A percentile compares a stretch with the other conserved stretches of the same genome.
These are phyloP conservation scores for Hymenotorrendiella dingleyae DNA, from an alignment of 2,329 filamentous ascomycete species.

Conservation along the genomic window DNA sequence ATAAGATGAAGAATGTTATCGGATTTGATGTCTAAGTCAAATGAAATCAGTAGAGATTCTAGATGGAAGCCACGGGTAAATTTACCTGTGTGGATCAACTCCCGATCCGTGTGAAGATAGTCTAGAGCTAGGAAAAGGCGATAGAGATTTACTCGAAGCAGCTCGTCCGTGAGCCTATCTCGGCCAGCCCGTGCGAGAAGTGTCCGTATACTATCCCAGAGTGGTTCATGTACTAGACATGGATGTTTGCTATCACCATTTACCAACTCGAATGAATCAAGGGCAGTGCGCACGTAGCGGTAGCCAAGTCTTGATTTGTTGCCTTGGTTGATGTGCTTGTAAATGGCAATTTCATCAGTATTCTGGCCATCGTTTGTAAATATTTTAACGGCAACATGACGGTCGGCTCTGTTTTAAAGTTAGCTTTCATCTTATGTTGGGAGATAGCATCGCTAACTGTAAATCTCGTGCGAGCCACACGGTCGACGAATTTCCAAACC, in stretches of 20 bases:
- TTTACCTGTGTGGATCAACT: constrained; percentile 40
- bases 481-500: constrained; percentile 16
- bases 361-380: constrained; percentile 10
- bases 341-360: constrained; percentile 32
- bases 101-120: constrained; percentile 39
- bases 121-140: constrained; percentile 39
- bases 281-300: constrained; percentile 27
- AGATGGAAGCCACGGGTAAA: constrained; percentile 6
- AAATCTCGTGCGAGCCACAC: constrained; percentile 12
- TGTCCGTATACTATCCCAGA: constrained; percentile 37
- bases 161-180: constrained; percentile 30
- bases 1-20: constrained; percentile 41
- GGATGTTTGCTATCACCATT: constrained; percentile 31
- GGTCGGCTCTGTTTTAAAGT: constrained; percentile 10
- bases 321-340: constrained; percentile 32
- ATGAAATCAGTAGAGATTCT: constrained; percentile 10
- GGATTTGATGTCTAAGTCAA: constrained; percentile 36
- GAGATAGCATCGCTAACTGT: constrained; percentile 5
- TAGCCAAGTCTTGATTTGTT: constrained; percentile 30
- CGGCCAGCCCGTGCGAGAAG: constrained; percentile 37
- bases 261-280: constrained; percentile 34
- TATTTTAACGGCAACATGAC: constrained; percentile 14
- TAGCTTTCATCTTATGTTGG: constrained; percentile 7
- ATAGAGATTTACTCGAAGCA: constrained; percentile 33
- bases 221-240: constrained; percentile 35